phyloP scores from a whole-genome alignment of 2,329 filamentous ascomycete genomes.

The Sclerotinia nivalis region DNA sequence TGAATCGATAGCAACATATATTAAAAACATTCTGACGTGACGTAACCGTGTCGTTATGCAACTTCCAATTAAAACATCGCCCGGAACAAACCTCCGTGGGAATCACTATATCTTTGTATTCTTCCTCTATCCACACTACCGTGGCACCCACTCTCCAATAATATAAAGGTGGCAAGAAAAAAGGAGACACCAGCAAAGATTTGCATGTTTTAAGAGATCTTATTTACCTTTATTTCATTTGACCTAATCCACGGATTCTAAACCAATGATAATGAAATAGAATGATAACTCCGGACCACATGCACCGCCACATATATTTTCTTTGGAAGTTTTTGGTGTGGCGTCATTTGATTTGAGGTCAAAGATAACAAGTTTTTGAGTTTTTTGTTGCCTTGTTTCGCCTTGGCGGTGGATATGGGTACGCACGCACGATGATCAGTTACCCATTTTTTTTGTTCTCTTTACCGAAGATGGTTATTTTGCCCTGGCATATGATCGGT shows the following conservation, averaged over 20 bases:
- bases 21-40: neutral
- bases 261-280: neutral
- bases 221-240: neutral
- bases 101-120: neutral
- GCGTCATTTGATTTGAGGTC: neutral
- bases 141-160: neutral
- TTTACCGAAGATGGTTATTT: neutral
- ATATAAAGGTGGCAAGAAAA: neutral
- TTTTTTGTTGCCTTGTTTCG: neutral
- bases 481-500: neutral
- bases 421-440: constrained; percentile 4
- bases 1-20: constrained; percentile 15
- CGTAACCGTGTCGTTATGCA: constrained; percentile 2
- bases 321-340: neutral
- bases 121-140: too few species aligned
- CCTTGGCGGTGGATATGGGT: neutral
- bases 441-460: neutral
- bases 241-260: neutral
- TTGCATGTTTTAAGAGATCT: neutral
- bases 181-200: neutral
- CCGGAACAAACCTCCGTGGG: neutral
- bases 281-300: neutral
- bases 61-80: neutral
- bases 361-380: constrained; percentile 10
- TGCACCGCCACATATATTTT: neutral